Conservation (phyloP, 257 asterid species). For the Rubia yunnanensis region DNA sequence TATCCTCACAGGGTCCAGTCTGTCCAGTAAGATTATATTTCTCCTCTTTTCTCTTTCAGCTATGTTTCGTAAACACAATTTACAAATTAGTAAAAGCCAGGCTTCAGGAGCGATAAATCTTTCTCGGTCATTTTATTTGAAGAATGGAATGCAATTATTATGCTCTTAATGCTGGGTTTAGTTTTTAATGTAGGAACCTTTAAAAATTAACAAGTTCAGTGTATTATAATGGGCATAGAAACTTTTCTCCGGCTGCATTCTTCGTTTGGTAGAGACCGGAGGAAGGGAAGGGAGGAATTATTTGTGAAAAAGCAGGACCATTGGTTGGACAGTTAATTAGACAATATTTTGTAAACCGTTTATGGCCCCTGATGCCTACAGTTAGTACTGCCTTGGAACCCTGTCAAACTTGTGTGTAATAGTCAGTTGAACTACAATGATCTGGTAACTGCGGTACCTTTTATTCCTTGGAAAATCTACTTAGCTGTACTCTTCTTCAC, state of each 20-base stretch:
- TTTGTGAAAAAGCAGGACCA: neutral
- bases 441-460: neutral
- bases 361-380: neutral
- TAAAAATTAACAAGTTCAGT: neutral
- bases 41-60: constrained; percentile 9
- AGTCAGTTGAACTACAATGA: neutral
- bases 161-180: neutral
- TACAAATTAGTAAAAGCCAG: neutral
- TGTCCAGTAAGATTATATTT: constrained; percentile 64
- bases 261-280: neutral
- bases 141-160: neutral
- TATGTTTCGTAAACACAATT: neutral
- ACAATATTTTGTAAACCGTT: neutral
- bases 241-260: neutral
- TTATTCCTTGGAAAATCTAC: neutral
- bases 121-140: neutral
- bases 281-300: neutral
- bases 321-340: neutral
- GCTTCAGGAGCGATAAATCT: neutral
- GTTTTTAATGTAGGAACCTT: neutral
- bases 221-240: neutral
- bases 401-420: neutral
- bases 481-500: neutral
- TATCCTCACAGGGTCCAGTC: constrained; percentile 89
- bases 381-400: neutral